Base-by-base conservation (phyloP, 2,329 filamentous ascomycete species). In the Penicillium occitanis region DNA sequence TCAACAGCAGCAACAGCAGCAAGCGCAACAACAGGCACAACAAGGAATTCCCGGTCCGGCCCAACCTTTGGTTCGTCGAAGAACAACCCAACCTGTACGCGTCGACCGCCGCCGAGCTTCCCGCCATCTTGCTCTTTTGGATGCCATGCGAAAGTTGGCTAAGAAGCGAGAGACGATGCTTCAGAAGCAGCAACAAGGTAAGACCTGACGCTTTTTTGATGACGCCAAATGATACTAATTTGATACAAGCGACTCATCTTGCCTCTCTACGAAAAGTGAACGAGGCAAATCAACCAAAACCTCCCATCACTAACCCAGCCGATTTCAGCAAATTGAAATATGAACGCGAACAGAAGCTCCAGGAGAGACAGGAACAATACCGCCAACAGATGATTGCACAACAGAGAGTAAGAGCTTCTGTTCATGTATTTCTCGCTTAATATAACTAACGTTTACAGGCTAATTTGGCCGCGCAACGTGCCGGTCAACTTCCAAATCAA, bases 141-240 rank as follows among this genome's bases (percentile, higher is more conserved):
- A 98, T 78, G 91, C 91, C 2, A 97, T 98, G 92, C 88, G 93
- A 50, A 99, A 98, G 76, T 79, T 97, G 58, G 93, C 93, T 0
- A 96, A 97, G 83, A 98, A 97, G 79, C 88, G 94, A 30, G 95
- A 99, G 79, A 90, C 91, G 11, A 85, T 87, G 30, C 82, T 88
- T 33, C 92, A 95, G 75, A 98, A 98, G 81, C 91, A 95, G 75
- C 91, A 94, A 74, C 92, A 97, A 75, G 84, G 83, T 84, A 77
- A 76, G 77, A 68, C 22, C 69, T 25, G 11, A 44, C 33, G 1
- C 30, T 30, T 59, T 48, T 67, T 7, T 37, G 17, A 35, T n/a
- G 28, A n/a, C 17, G 35, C 11, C 50, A 51, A 28, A 14, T n/a
- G 60, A 66, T 28, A 69, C 67, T 72, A 70, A 72, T 66, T 35